Percentiles rank a stretch among this genome's conserved stretches.
These are phyloP conservation scores for Selenicereus undatus DNA, from an alignment of 148 eudicot genomes.

Conservation along the genomic window DNA sequence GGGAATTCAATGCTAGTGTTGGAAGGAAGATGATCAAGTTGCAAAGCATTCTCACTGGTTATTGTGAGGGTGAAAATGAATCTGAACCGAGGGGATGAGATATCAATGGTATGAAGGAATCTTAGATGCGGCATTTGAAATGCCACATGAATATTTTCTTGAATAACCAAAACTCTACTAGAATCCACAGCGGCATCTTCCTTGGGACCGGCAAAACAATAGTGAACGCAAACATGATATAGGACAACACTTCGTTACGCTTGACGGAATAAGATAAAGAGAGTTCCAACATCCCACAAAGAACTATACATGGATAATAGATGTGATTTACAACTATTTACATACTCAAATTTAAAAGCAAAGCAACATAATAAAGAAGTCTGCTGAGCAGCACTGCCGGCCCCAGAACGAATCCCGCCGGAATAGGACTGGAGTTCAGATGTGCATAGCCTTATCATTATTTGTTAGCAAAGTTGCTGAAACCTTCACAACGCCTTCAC, in stretches of 20 bases:
- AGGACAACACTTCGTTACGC: constrained; percentile 6
- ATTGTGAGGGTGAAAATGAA: too few relatives aligned
- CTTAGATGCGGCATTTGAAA: too few relatives aligned
- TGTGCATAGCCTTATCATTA: not conserved
- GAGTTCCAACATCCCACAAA: not conserved
- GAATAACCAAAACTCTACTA: too few relatives aligned
- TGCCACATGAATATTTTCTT: too few relatives aligned
- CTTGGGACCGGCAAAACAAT: too few relatives aligned
- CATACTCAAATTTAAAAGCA: constrained; percentile 10
- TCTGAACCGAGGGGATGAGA: too few relatives aligned
- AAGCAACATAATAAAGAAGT: not conserved
- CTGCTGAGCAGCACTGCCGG: not conserved
- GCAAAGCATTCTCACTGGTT: too few relatives aligned
- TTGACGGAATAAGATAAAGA: not conserved
- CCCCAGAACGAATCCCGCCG: not conserved
- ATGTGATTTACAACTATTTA: constrained; percentile 32
- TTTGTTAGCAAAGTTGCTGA: not conserved
- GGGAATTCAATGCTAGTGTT: too few relatives aligned
- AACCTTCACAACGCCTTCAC: constrained; percentile 40
- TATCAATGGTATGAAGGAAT: too few relatives aligned
- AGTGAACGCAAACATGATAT: not conserved
- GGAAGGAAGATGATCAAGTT: too few relatives aligned
- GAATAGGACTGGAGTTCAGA: not conserved
- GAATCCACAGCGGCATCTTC: too few relatives aligned
- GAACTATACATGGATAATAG: not conserved